Percentiles rank a stretch among this genome's conserved stretches.
phyloP scores from a whole-genome alignment of 768 basidiomycete species.

The Ramaria sp. region DNA sequence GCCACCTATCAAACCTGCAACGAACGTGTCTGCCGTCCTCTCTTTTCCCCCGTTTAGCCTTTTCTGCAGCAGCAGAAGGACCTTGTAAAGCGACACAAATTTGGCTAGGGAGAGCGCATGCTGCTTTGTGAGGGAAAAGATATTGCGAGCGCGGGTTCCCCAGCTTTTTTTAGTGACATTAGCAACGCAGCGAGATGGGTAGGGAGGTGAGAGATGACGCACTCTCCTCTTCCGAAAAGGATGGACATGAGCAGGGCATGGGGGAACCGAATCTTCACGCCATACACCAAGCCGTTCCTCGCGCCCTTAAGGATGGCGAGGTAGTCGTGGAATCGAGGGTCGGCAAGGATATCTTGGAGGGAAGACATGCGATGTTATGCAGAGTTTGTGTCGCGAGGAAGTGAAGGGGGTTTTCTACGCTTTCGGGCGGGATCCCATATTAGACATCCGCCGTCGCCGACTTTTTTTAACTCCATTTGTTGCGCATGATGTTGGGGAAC shows the following conservation, averaged over 20 bases:
- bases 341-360: conserved; percentile 29
- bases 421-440: too few relatives aligned
- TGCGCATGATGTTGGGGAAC: too few relatives aligned
- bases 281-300: conserved; percentile 82
- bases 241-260: conserved; percentile 96
- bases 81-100: conserved; percentile 92
- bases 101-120: conserved; percentile 89
- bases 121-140: conserved; percentile 78
- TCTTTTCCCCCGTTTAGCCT: conserved; percentile 75
- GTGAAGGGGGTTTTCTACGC: too few relatives aligned
- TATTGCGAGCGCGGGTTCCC: conserved; percentile 50
- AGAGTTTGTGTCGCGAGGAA: too few relatives aligned
- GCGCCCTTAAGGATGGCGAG: conserved; percentile 92
- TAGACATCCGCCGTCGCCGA: too few relatives aligned
- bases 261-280: conserved; percentile 86
- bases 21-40: conserved; percentile 72
- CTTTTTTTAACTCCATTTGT: too few relatives aligned
- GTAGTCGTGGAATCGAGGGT: conserved; percentile 81
- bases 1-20: conserved; percentile 88
- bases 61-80: conserved; percentile 70
- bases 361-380: conserved; percentile 19
- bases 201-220: conserved; percentile 28
- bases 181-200: too few relatives aligned
- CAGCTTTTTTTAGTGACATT: conserved; percentile 48
- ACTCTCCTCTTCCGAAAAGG: conserved; percentile 88